Conservation (phyloP, 176 grass and related monocot genomes). For the Chrysopogon serrulatus region DNA sequence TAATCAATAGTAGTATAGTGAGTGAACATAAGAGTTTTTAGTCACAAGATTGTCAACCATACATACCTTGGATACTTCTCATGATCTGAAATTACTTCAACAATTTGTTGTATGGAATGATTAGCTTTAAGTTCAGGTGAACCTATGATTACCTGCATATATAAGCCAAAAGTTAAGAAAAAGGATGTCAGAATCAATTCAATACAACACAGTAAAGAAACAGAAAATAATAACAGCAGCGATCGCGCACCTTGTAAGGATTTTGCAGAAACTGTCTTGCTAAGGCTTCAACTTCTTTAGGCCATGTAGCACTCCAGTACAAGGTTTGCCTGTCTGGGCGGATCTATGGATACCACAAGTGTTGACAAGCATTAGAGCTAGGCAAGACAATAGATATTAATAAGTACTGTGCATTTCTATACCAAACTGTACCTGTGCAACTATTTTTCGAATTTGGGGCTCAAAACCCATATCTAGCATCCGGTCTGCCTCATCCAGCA, state of each 20-base stretch:
- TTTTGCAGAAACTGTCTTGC: conserved; percentile 87
- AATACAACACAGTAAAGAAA: not conserved
- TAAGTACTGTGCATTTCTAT: not conserved
- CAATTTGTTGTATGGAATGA: conserved; percentile 92
- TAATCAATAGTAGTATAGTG: not conserved
- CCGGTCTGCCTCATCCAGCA: conserved; percentile 91
- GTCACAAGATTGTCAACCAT: not conserved
- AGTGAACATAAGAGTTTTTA: not conserved
- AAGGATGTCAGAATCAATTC: not conserved
- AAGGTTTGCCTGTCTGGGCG: conserved; percentile 95
- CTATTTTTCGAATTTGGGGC: conserved; percentile 92
- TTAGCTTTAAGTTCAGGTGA: conserved; percentile 97
- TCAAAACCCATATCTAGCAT: conserved; percentile 99
- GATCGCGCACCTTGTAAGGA: conserved; percentile 71
- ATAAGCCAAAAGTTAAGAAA: conserved; percentile 16
- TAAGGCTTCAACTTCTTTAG: conserved; percentile 84
- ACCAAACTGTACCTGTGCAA: conserved; percentile 61
- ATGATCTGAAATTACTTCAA: conserved; percentile 84
- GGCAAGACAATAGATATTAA: not conserved
- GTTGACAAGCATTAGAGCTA: not conserved
- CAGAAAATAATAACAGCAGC: not conserved
- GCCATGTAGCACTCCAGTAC: conserved; percentile 99
- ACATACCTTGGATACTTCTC: conserved; percentile 90
- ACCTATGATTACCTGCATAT: conserved; percentile 79
- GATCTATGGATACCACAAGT: conserved; percentile 51